These are phyloP conservation scores for Cercospora zeae-maydis DNA, from an alignment of 2,329 filamentous ascomycete species.

Conservation along the genomic window DNA sequence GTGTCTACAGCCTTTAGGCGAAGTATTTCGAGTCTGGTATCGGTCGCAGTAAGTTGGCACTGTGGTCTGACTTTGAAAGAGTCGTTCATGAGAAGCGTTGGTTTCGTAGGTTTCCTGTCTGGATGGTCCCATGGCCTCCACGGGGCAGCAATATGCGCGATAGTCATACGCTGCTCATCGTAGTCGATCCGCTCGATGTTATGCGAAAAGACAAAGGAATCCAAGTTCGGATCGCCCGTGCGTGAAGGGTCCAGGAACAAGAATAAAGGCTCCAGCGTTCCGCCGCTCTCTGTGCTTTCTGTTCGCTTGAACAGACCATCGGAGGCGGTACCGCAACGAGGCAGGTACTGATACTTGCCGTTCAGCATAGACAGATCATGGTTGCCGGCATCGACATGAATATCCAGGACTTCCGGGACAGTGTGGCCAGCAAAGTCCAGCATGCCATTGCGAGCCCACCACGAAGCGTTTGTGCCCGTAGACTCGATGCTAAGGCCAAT, in stretches of 20 bases:
- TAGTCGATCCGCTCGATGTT: conserved; percentile 47
- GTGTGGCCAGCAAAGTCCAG: conserved; percentile 40
- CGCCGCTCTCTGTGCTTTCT: conserved; percentile 2
- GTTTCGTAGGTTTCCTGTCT: background rate
- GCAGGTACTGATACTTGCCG: conserved; percentile 52
- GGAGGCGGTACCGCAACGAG: conserved; percentile 56
- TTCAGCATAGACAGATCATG: conserved; percentile 35
- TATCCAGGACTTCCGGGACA: conserved; percentile 44
- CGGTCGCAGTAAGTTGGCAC: background rate
- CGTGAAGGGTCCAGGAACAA: conserved; percentile 57
- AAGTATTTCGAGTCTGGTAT: background rate
- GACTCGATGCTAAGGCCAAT: conserved; percentile 26
- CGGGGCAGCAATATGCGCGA: conserved; percentile 47
- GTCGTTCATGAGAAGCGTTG: conserved; percentile 10
- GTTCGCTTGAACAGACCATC: conserved; percentile 52
- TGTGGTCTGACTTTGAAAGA: conserved; percentile 6
- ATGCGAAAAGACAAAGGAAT: conserved; percentile 57
- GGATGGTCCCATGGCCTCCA: conserved; percentile 42
- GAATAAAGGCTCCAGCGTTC: conserved; percentile 41
- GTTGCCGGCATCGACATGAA: conserved; percentile 35
- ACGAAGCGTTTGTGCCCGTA: conserved; percentile 32
- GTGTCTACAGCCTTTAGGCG: background rate
- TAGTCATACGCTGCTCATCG: conserved; percentile 44
- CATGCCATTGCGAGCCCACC: conserved; percentile 39
- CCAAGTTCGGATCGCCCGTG: conserved; percentile 45